phyloP scores from a whole-genome alignment of 768 basidiomycete species.

The Tylopilus intermedius region DNA sequence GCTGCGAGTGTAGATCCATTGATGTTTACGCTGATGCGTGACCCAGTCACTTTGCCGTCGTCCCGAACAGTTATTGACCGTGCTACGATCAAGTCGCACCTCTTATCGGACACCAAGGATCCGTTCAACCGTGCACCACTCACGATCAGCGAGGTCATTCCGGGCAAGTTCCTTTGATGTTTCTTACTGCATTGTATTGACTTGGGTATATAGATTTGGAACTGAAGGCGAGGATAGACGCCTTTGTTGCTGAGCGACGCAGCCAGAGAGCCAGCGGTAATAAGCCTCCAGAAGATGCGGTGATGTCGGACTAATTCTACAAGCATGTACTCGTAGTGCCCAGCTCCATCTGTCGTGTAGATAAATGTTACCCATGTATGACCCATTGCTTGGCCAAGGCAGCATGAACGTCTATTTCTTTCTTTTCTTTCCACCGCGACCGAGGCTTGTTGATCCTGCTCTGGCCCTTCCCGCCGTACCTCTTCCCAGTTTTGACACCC shows the following conservation, averaged over 20 bases:
- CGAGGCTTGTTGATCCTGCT: slow-evolving; percentile 19
- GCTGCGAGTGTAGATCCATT: slow-evolving; percentile 61
- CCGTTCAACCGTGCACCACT: slow-evolving; percentile 93
- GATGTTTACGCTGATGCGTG: slow-evolving; percentile 90
- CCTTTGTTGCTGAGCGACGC: slow-evolving; percentile 59
- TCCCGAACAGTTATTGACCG: slow-evolving; percentile 78
- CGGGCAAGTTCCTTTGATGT: slow-evolving; percentile 47
- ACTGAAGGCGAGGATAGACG: slow-evolving; percentile 70
- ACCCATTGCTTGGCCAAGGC: neutral
- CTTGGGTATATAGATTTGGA: slow-evolving; percentile 47
- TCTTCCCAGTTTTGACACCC: slow-evolving; percentile 23
- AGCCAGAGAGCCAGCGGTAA: slow-evolving; percentile 28
- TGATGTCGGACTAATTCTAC: slow-evolving; percentile 17
- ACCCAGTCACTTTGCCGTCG: slow-evolving; percentile 87
- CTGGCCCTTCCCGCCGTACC: slow-evolving; percentile 24
- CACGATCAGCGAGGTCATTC: slow-evolving; percentile 69
- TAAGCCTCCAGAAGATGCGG: slow-evolving; percentile 23
- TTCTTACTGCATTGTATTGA: slow-evolving; percentile 3
- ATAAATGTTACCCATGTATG: slow-evolving; percentile 1
- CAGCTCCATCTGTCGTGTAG: neutral
- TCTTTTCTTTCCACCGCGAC: slow-evolving; percentile 28
- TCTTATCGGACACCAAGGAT: slow-evolving; percentile 86
- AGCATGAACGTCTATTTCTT: slow-evolving; percentile 25
- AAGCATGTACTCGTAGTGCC: slow-evolving; percentile 8
- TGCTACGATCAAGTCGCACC: slow-evolving; percentile 89